A percentile compares a stretch with the other conserved stretches of the same genome.
These are phyloP conservation scores for Salix caprea DNA, from an alignment of 345 rosid genomes.

Conservation along the genomic window DNA sequence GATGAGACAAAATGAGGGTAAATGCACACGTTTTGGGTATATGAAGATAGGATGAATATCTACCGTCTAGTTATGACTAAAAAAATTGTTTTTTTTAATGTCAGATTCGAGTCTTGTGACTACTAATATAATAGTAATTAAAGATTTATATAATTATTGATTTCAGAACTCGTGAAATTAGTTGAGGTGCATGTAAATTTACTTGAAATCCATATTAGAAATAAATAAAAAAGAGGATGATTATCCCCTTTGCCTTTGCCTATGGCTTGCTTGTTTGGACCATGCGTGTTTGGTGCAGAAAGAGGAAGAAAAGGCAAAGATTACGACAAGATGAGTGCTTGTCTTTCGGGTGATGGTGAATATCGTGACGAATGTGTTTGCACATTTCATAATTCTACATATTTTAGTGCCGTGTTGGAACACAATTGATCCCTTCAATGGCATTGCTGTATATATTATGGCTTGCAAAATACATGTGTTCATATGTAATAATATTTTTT, in stretches of 20 bases:
- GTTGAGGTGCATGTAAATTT: rapidly evolving
- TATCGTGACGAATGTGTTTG: background rate
- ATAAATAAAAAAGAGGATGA: rapidly evolving
- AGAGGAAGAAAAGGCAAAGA: background rate
- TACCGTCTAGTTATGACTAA: too few relatives aligned
- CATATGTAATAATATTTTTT: too few relatives aligned
- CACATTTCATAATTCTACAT: background rate
- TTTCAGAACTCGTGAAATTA: rapidly evolving
- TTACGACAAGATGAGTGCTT: background rate
- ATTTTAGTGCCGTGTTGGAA: constrained; percentile 4
- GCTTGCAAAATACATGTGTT: too few relatives aligned
- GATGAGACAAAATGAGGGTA: background rate
- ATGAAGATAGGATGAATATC: too few relatives aligned
- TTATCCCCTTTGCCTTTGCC: too few relatives aligned
- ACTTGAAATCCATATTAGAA: rapidly evolving
- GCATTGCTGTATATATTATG: too few relatives aligned
- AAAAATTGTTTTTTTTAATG: too few relatives aligned
- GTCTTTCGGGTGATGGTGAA: background rate
- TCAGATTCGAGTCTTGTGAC: rapidly evolving
- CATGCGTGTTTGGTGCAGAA: background rate
- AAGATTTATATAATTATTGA: rapidly evolving
- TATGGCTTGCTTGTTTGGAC: background rate
- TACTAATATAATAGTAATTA: rapidly evolving
- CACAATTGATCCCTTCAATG: background rate
- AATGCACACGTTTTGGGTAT: background rate